These are phyloP conservation scores for Leucocoprinus sp. DNA, from an alignment of 768 basidiomycete genomes.

Conservation along the genomic window DNA sequence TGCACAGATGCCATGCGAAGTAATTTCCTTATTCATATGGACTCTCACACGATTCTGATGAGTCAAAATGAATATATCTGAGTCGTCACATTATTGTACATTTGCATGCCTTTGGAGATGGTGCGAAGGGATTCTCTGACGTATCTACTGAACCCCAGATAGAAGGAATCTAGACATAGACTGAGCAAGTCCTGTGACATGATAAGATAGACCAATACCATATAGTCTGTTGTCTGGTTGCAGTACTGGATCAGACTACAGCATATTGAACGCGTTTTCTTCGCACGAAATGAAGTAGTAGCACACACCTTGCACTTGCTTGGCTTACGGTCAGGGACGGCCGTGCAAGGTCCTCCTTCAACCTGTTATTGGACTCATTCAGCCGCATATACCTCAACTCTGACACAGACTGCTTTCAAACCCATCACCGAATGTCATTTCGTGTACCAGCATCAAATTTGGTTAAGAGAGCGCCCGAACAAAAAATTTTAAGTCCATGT, in stretches of 20 bases:
- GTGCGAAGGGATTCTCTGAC: conserved; percentile 89
- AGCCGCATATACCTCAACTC: conserved; percentile 93
- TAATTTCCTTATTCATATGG: conserved; percentile 9
- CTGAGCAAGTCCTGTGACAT: not conserved
- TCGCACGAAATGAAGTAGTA: not conserved
- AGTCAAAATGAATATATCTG: too few species aligned
- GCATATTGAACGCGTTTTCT: not conserved
- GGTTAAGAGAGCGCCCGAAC: not conserved
- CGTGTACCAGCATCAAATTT: not conserved
- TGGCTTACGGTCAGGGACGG: conserved; percentile 90
- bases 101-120: conserved; percentile 65
- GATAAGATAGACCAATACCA: conserved; percentile 44
- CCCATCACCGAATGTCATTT: not conserved
- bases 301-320: conserved; percentile 73
- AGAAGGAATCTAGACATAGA: conserved; percentile 61
- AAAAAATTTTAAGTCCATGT: conserved; percentile 9
- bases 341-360: conserved; percentile 82
- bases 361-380: conserved; percentile 87
- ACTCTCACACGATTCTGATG: too few species aligned
- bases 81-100: conserved; percentile 58
- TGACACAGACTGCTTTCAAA: conserved; percentile 79
- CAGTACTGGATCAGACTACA: conserved; percentile 86
- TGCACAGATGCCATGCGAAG: conserved; percentile 4
- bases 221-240: conserved; percentile 86
- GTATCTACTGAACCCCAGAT: conserved; percentile 92